Evolutionary conservation across 2,329 filamentous ascomycete genomes (phyloP).

Genomic region (Colletotrichum kahawae): DNA sequence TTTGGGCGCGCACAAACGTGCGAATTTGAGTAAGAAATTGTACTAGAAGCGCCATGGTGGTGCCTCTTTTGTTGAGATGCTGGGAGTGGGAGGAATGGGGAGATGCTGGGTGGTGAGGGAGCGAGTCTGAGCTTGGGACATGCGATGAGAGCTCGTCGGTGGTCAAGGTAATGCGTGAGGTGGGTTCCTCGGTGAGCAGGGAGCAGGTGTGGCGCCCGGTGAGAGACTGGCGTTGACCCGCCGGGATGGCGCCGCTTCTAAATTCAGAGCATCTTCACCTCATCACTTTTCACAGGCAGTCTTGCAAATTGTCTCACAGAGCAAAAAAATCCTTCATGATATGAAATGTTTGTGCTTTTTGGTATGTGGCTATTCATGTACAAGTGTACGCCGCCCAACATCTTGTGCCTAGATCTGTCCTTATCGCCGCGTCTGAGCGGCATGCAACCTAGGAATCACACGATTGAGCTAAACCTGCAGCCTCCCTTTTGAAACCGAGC

Average conservation of each 20-base stretch:
- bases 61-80: slow-evolving; percentile 3
- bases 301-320: background rate
- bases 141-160: background rate
- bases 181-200: slow-evolving; percentile 8
- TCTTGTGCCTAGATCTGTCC: background rate
- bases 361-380: background rate
- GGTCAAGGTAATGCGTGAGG: background rate
- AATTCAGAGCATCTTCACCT: background rate
- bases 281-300: background rate
- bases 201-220: background rate
- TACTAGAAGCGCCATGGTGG: slow-evolving; percentile 64
- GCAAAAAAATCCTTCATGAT: background rate
- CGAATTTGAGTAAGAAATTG: slow-evolving; percentile 73
- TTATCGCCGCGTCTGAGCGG: background rate
- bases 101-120: background rate
- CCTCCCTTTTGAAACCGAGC: background rate
- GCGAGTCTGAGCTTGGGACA: background rate
- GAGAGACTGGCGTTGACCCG: background rate
- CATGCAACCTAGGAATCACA: background rate
- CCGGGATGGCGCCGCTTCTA: background rate
- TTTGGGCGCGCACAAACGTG: slow-evolving; percentile 63
- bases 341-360: background rate
- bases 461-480: background rate
- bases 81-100: background rate
- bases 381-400: background rate